Evolutionary conservation across 208 protist genomes (phyloP).

Genomic region (Acanthamoeba triangularis): DNA sequence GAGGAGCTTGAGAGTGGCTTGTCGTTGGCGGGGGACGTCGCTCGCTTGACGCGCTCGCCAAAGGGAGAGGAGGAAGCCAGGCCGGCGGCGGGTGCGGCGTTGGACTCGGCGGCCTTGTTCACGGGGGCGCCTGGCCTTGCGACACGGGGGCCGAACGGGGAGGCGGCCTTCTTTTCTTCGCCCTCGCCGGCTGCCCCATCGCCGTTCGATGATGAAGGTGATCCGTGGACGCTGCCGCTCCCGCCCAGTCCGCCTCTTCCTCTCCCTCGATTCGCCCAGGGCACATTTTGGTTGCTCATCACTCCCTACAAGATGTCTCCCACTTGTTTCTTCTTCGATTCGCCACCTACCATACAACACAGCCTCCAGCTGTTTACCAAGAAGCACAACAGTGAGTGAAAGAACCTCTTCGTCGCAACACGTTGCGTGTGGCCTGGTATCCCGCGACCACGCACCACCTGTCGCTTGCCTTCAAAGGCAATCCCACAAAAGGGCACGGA

Average conservation of each 20-base stretch:
- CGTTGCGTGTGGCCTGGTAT: too few relatives aligned
- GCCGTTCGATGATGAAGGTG: background rate
- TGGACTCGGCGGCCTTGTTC: background rate
- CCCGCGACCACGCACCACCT: too few relatives aligned
- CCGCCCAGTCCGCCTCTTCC: background rate
- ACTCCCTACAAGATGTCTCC: background rate
- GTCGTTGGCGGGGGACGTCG: background rate
- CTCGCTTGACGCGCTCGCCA: slow-evolving; percentile 14
- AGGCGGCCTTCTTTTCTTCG: background rate
- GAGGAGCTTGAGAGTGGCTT: background rate
- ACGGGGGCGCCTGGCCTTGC: background rate
- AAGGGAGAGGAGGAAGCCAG: background rate
- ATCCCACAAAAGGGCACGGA: too few relatives aligned
- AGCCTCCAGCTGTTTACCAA: too few relatives aligned
- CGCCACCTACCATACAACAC: too few relatives aligned
- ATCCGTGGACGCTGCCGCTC: background rate
- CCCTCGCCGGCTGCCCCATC: background rate
- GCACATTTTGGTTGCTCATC: slow-evolving; percentile 30
- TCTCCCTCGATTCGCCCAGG: background rate
- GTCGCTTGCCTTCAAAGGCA: too few relatives aligned
- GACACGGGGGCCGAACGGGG: background rate
- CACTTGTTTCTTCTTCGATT: background rate
- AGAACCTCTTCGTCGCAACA: too few relatives aligned
- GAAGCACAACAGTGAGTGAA: too few relatives aligned
- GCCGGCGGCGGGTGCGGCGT: background rate